A percentile compares a stretch with the other conserved stretches of the same genome.
Conservation (phyloP, 2,329 filamentous ascomycete genomes). For the Pestalotiopsis sp. region DNA sequence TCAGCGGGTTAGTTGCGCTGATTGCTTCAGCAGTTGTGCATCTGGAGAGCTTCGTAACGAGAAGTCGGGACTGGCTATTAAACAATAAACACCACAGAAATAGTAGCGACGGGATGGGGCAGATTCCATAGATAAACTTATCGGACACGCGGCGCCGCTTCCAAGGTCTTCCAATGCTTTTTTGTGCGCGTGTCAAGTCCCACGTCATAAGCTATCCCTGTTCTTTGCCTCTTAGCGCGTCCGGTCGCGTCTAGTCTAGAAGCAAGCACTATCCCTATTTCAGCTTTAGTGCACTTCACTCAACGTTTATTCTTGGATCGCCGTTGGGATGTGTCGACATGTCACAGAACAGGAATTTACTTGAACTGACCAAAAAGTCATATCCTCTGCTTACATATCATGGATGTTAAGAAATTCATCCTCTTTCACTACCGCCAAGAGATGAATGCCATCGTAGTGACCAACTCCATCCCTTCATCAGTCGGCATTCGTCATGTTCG, state of each 20-base stretch:
- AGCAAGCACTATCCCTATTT: neutral
- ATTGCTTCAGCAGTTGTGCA: neutral
- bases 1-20: neutral
- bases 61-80: neutral
- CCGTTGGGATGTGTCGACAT: too few species aligned
- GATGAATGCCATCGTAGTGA: too few species aligned
- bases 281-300: neutral
- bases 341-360: too few species aligned
- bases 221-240: neutral
- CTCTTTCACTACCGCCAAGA: too few species aligned
- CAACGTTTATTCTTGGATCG: neutral
- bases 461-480: too few species aligned
- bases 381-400: too few species aligned
- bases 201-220: conserved; percentile 10
- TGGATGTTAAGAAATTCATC: too few species aligned
- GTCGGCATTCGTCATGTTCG: too few species aligned
- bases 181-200: conserved; percentile 11
- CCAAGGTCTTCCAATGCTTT: neutral
- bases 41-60: neutral
- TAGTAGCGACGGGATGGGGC: neutral
- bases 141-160: conserved; percentile 1
- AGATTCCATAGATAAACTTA: neutral
- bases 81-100: neutral
- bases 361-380: too few species aligned
- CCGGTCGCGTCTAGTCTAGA: neutral